Percentiles rank a stretch among this genome's conserved stretches.
phyloP scores from a whole-genome alignment of 2,329 filamentous ascomycete genomes.

The Ascochyta rabiei region DNA sequence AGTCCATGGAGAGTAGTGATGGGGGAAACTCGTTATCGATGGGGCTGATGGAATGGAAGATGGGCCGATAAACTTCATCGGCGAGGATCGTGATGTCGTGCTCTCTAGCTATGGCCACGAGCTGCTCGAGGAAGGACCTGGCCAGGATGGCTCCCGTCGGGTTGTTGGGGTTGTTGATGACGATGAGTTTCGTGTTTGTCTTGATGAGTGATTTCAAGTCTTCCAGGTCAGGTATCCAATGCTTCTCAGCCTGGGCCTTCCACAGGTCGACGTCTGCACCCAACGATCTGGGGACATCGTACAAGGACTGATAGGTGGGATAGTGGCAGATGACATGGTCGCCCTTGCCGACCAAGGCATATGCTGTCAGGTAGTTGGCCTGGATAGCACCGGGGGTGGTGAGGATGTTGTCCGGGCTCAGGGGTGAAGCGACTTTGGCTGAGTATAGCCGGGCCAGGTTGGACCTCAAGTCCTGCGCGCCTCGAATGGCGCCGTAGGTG shows the following conservation, averaged over 20 bases:
- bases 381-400: constrained; percentile 81
- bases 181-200: constrained; percentile 73
- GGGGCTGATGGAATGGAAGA: constrained; percentile 73
- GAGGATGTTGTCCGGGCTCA: constrained; percentile 68
- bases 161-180: constrained; percentile 80
- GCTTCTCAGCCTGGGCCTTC: constrained; percentile 68
- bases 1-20: constrained; percentile 73
- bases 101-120: constrained; percentile 68
- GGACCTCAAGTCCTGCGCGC: constrained; percentile 66
- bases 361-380: constrained; percentile 83
- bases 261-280: constrained; percentile 80
- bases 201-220: constrained; percentile 70
- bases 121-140: constrained; percentile 62
- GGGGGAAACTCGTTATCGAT: constrained; percentile 64
- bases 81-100: constrained; percentile 71
- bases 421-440: constrained; percentile 55
- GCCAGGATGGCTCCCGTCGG: constrained; percentile 76
- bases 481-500: constrained; percentile 75
- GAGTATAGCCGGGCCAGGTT: constrained; percentile 71
- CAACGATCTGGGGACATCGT: constrained; percentile 73
- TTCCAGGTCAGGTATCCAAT: constrained; percentile 70
- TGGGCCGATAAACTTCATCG: constrained; percentile 83
- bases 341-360: constrained; percentile 71
- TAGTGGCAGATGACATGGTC: constrained; percentile 89
- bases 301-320: constrained; percentile 83